Percentiles rank a stretch among this genome's conserved stretches.
phyloP scores from a whole-genome alignment of 2,329 filamentous ascomycete species.

The Calonectria pseudoturangicola region DNA sequence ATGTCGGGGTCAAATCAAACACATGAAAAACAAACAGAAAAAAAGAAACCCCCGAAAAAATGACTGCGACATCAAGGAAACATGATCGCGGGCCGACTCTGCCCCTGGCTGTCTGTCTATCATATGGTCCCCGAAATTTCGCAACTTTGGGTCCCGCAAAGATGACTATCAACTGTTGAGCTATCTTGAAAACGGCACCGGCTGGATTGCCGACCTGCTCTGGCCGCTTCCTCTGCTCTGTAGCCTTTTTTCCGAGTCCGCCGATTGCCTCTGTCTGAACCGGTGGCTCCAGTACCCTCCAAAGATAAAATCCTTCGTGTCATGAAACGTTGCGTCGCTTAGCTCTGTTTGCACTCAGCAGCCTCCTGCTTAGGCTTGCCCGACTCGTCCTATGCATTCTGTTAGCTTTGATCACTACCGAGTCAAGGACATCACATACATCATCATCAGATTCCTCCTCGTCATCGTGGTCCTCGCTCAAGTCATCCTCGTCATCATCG shows the following conservation, averaged over 20 bases:
- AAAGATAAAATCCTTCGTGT: conserved; percentile 53
- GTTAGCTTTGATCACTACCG: conserved; percentile 36
- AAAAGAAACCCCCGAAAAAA: conserved; percentile 46
- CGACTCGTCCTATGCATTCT: conserved; percentile 80
- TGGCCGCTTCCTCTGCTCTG: conserved; percentile 53
- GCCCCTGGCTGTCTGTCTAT: conserved; percentile 57
- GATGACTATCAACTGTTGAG: conserved; percentile 55
- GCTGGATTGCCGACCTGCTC: conserved; percentile 52
- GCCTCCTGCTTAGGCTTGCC: conserved; percentile 95
- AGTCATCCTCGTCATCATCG: conserved; percentile 92
- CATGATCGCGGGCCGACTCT: conserved; percentile 52
- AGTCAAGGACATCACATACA: conserved; percentile 66
- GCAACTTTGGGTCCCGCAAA: conserved; percentile 51
- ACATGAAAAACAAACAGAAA: conserved; percentile 38
- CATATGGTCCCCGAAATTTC: conserved; percentile 52
- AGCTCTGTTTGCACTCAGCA: conserved; percentile 97
- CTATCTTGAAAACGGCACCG: conserved; percentile 55
- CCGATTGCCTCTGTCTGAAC: conserved; percentile 39
- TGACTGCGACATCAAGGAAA: conserved; percentile 50
- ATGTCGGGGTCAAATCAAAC: conserved; percentile 47
- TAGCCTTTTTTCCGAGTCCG: conserved; percentile 50
- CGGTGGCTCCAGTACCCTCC: conserved; percentile 49
- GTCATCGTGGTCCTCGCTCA: conserved; percentile 89
- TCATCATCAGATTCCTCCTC: conserved; percentile 88
- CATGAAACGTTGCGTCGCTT: conserved; percentile 65